phyloP scores from a whole-genome alignment of 495 filamentous ascomycete genomes.

The Cairneyella variabilis region DNA sequence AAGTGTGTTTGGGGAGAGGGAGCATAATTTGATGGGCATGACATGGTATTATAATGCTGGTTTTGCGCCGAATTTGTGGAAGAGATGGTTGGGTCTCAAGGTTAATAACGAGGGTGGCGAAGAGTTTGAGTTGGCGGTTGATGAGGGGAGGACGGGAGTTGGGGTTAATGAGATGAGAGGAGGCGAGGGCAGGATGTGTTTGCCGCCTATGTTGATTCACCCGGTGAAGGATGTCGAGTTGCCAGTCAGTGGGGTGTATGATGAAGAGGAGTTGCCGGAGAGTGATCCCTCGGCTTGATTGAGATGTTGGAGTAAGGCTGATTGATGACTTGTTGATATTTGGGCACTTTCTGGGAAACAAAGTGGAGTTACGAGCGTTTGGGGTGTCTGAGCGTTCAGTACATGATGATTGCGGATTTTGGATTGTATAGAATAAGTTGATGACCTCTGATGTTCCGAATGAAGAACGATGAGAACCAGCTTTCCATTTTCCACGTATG shows the following conservation, averaged over 20 bases:
- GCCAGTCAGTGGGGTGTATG: constrained; percentile 54
- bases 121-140: constrained; percentile 67
- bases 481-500: too few species aligned
- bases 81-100: constrained; percentile 79
- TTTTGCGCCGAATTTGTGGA: constrained; percentile 78
- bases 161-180: constrained; percentile 46
- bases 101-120: constrained; percentile 86
- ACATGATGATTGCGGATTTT: too few species aligned
- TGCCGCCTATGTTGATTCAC: constrained; percentile 89
- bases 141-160: constrained; percentile 44
- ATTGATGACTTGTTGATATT: neutral
- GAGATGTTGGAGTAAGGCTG: neutral
- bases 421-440: too few species aligned
- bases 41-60: constrained; percentile 96
- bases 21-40: constrained; percentile 84
- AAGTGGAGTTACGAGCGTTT: neutral
- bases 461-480: too few species aligned
- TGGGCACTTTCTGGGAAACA: constrained; percentile 3
- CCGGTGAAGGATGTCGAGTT: constrained; percentile 84
- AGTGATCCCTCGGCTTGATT: constrained; percentile 23
- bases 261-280: constrained; percentile 29
- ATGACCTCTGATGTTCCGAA: too few species aligned
- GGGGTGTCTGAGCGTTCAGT: too few species aligned
- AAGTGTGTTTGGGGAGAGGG: constrained; percentile 76
- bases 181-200: constrained; percentile 83